phyloP scores from a whole-genome alignment of 2,329 filamentous ascomycete species.

The Fusarium burgessii region DNA sequence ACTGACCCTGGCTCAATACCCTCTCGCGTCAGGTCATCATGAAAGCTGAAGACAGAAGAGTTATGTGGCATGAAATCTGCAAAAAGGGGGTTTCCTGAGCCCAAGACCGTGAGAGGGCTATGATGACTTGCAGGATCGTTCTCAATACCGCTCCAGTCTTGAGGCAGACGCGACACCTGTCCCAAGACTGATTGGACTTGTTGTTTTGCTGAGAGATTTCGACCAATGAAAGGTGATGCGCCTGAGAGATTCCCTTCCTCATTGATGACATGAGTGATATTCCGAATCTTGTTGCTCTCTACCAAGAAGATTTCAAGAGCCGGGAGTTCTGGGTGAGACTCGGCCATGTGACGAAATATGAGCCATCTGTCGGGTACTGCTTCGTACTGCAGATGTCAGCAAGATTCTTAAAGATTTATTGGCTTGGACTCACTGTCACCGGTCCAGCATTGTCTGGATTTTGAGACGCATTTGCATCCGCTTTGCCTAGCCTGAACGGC shows the following conservation, averaged over 20 bases:
- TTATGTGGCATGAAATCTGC: background rate
- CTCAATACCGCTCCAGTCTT: background rate
- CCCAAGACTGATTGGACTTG: background rate
- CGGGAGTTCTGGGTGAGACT: background rate
- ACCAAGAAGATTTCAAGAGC: background rate
- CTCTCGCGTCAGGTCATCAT: background rate
- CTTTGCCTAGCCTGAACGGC: background rate
- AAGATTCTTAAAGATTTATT: background rate
- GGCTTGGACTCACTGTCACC: background rate
- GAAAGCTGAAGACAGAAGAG: background rate
- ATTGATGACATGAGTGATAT: background rate
- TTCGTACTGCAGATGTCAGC: background rate
- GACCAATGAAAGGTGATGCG: background rate
- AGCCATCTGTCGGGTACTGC: background rate
- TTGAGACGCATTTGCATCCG: background rate
- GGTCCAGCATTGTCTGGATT: background rate
- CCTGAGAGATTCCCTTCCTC: accelerated
- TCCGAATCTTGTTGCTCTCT: background rate
- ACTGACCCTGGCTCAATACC: background rate
- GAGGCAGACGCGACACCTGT: background rate
- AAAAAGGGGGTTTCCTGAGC: background rate
- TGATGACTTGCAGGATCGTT: background rate
- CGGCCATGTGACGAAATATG: background rate
- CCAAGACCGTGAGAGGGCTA: background rate
- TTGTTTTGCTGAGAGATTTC: background rate